These are phyloP conservation scores for Zymoseptoria passerinii DNA, from an alignment of 2,329 filamentous ascomycete species.

Conservation along the genomic window DNA sequence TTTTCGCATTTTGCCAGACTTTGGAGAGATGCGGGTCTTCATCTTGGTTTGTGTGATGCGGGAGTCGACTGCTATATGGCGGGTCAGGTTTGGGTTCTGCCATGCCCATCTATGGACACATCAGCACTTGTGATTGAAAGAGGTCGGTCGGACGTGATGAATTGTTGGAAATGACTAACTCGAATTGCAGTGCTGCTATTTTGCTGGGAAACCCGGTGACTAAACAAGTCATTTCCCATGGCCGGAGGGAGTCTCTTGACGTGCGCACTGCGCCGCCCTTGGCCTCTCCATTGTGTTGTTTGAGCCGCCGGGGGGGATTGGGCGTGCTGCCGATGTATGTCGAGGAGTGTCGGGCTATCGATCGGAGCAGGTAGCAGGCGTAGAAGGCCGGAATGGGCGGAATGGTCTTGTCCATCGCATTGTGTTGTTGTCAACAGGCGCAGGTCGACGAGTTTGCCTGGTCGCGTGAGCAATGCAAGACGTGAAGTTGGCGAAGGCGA, in stretches of 20 bases:
- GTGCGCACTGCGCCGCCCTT: slow-evolving; percentile 78
- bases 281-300: slow-evolving; percentile 80
- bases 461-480: neutral
- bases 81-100: slow-evolving; percentile 72
- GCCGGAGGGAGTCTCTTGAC: slow-evolving; percentile 56
- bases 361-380: slow-evolving; percentile 85
- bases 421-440: neutral
- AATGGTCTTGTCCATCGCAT: slow-evolving; percentile 19
- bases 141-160: neutral
- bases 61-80: slow-evolving; percentile 62
- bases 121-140: neutral
- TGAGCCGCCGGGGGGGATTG: slow-evolving; percentile 72
- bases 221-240: slow-evolving; percentile 85
- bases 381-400: slow-evolving; percentile 75
- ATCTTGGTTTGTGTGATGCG: slow-evolving; percentile 46
- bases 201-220: slow-evolving; percentile 84
- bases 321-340: slow-evolving; percentile 91
- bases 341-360: slow-evolving; percentile 60
- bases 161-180: slow-evolving; percentile 50
- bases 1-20: slow-evolving; percentile 35
- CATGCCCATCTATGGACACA: slow-evolving; percentile 66
- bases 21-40: slow-evolving; percentile 28
- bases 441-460: neutral
- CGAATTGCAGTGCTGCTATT: slow-evolving; percentile 84
- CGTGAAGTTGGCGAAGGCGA: neutral